Evolutionary conservation across 2,329 filamentous ascomycete genomes (phyloP).

Genomic region (Sordariomycetes sp.): DNA sequence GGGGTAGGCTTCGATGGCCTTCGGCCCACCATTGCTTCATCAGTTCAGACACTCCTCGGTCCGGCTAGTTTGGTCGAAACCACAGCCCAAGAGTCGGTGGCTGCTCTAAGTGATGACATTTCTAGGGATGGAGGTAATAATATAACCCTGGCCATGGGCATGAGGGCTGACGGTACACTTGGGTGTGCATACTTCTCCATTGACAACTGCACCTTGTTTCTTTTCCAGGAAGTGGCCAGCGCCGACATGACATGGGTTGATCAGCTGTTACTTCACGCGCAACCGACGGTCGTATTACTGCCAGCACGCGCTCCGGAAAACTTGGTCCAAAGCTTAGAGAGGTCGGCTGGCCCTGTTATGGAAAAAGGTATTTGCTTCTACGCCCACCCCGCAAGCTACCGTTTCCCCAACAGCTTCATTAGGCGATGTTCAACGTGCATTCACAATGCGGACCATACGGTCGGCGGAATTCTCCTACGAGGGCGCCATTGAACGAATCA

Average conservation of each 20-base stretch:
- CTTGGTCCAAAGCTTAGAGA: constrained; percentile 13
- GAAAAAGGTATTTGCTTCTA: neutral
- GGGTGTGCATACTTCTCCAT: constrained; percentile 79
- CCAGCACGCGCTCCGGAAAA: constrained; percentile 29
- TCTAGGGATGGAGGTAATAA: neutral
- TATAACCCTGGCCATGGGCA: constrained; percentile 60
- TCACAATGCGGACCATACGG: constrained; percentile 49
- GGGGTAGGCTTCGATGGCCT: neutral
- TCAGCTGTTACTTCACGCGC: constrained; percentile 37
- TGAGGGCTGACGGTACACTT: constrained; percentile 55
- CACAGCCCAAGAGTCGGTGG: neutral
- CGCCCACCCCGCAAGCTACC: constrained; percentile 4
- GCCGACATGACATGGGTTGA: constrained; percentile 59
- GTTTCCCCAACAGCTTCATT: neutral
- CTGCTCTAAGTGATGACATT: neutral
- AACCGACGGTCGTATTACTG: constrained; percentile 42
- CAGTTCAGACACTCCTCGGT: neutral
- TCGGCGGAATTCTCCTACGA: constrained; percentile 61
- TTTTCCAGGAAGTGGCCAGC: constrained; percentile 64
- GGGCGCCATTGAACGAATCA: constrained; percentile 28
- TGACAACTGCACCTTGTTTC: constrained; percentile 52
- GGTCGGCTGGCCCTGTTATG: constrained; percentile 8
- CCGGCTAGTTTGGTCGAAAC: neutral
- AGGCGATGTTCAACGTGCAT: neutral
- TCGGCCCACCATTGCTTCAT: neutral